Evolutionary conservation across 75 land plant genomes (phyloP).

Genomic region (Selaginella tamariscina): DNA sequence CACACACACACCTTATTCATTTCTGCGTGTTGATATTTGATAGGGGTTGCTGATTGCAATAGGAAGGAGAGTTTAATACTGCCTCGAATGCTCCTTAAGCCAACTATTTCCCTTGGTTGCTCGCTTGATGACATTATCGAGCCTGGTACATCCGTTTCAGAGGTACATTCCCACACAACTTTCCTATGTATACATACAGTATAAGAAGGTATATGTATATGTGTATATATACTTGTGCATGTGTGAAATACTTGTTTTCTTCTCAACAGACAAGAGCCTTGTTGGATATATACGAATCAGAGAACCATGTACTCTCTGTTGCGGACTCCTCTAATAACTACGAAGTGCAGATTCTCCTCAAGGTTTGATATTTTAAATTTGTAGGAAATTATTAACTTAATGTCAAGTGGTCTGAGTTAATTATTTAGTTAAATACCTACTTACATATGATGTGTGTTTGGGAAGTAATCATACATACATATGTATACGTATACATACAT

Average conservation of each 20-base stretch:
- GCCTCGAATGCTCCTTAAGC: slow-evolving; percentile 43
- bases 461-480: no score
- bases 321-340: neutral
- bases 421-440: no score
- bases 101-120: slow-evolving; percentile 45
- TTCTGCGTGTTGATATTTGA: neutral
- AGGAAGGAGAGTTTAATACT: slow-evolving; percentile 45
- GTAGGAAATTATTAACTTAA: no score
- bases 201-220: no score
- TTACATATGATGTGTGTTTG: no score
- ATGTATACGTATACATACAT: no score
- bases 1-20: neutral
- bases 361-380: neutral
- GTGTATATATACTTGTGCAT: no score
- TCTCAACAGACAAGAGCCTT: neutral
- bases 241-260: no score
- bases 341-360: neutral
- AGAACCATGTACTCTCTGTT: neutral
- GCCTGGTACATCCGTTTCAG: neutral
- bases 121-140: slow-evolving; percentile 32
- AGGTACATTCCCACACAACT: no score
- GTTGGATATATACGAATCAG: neutral
- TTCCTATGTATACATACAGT: no score
- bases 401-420: no score
- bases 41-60: slow-evolving; percentile 56